These are phyloP conservation scores for Komagataella mondaviorum DNA, from an alignment of 805 yeast species.

Conservation along the genomic window DNA sequence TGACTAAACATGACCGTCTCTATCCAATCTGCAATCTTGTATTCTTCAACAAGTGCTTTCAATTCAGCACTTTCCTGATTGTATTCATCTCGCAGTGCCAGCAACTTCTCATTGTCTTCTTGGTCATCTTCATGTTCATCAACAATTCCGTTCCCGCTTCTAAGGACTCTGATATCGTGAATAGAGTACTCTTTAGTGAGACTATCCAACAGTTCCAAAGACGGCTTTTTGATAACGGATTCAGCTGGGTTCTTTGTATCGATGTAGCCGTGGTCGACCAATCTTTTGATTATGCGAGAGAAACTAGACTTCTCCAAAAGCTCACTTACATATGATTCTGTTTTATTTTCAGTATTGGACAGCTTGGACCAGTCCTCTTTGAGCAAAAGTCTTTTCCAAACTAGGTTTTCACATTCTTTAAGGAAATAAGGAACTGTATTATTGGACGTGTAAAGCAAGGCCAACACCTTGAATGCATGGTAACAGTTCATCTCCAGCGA, in stretches of 20 bases:
- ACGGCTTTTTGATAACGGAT: conserved; percentile 3
- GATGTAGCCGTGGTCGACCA: conserved; percentile 4
- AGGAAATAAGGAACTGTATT: conserved; percentile 2
- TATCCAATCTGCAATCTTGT: conserved; percentile 15
- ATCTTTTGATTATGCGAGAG: conserved; percentile 15
- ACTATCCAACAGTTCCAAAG: background rate
- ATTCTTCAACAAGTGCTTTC: conserved; percentile 6
- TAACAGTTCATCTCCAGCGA: conserved; percentile 17
- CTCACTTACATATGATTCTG: conserved; percentile 3
- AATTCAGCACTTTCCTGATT: conserved; percentile 6
- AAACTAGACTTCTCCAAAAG: conserved; percentile 8
- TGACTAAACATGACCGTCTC: conserved; percentile 5
- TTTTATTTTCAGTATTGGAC: conserved; percentile 12
- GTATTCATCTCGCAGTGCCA: conserved; percentile 4
- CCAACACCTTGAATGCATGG: conserved; percentile 38
- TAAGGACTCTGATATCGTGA: conserved; percentile 1
- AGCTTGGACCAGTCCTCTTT: conserved; percentile 36
- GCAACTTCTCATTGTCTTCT: background rate
- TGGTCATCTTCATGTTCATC: background rate
- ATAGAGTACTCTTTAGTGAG: background rate
- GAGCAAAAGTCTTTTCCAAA: conserved; percentile 50
- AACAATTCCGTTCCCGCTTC: background rate
- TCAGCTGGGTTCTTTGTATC: background rate
- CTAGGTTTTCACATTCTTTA: conserved; percentile 15
- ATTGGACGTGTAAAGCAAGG: conserved; percentile 22